Base-by-base conservation (phyloP, 2,329 filamentous ascomycete genomes). In the Fusarium lyarnte region DNA sequence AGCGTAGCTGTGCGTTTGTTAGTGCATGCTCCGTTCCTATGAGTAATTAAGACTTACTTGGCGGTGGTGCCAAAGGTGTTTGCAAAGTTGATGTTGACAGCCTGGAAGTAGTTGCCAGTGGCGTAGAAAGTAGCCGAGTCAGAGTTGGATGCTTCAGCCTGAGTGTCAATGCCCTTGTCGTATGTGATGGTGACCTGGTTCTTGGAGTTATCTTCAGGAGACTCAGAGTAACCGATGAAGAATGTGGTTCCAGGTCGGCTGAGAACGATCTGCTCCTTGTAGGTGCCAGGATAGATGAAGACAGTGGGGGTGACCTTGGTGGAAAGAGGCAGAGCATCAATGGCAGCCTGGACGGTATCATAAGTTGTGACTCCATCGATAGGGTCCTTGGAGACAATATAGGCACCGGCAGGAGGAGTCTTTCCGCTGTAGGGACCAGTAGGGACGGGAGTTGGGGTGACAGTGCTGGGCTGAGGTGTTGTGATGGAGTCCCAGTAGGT, bases 251-350 rank as follows among this genome's bases (percentile, higher is more conserved):
- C 70, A 27, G 41, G 52, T 35, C 74, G 53, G 1, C 63, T 76
- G 14, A 76, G n/a, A 8, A 70, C 59, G 2, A 76, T 54, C 45
- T 76, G 74, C 16, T 76, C 74, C 31, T 74, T 74, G 45, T 76
- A 76, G 6, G 63, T 68, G 9, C 74, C 74, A 1, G 74, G 72
- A n/a, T 75, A 61, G 47, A 76, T 75, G 46, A 76, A 76, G 23
- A 76, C 66, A 10, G 74, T 76, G 6, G 75, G 75, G 79, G 83
- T 13, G 14, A 70, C 65, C 16, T 76, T 65, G 8, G 55, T 70
- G 11, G 75, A 75, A 14, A 42, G 49, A 3, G 47, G 82, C 64
- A 87, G 76, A 16, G 84, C 84, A 36, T 79, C 79, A 25, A 86
- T 80, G 16, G 85, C 85, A 21, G 74, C 75, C 41, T 76, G 52